Conservation (phyloP, 768 basidiomycete genomes). For the Auricularia cornea region DNA sequence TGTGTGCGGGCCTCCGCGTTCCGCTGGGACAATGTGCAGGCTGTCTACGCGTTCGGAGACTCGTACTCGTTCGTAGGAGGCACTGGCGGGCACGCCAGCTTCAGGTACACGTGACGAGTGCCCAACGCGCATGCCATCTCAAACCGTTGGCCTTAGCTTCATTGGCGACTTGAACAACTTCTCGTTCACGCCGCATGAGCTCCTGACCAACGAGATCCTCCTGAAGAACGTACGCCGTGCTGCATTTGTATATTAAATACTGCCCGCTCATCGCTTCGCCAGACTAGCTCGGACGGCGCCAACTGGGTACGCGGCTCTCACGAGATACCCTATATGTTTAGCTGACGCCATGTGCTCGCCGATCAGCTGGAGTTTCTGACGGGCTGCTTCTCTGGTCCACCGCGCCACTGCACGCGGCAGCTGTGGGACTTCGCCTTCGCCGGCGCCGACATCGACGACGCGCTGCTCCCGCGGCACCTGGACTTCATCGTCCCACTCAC, state of each 20-base stretch:
- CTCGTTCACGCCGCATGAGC: constrained; percentile 33
- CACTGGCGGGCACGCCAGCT: constrained; percentile 37
- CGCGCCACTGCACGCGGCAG: constrained; percentile 32
- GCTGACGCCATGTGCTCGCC: background rate
- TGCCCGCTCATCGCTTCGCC: background rate
- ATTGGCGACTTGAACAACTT: constrained; percentile 39
- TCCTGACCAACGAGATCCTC: constrained; percentile 37
- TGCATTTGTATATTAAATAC: too few relatives aligned
- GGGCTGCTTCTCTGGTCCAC: constrained; percentile 39
- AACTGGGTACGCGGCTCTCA: constrained; percentile 35
- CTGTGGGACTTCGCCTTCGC: constrained; percentile 53
- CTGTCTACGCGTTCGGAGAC: constrained; percentile 48
- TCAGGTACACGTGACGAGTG: constrained; percentile 28
- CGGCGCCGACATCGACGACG: too few relatives aligned
- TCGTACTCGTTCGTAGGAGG: constrained; percentile 51
- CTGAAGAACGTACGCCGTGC: constrained; percentile 32
- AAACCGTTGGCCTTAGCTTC: constrained; percentile 27
- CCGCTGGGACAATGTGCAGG: constrained; percentile 35
- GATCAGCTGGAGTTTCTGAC: constrained; percentile 49
- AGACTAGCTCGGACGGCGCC: constrained; percentile 49
- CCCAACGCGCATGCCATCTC: too few relatives aligned
- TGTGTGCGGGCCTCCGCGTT: too few relatives aligned
- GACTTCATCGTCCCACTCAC: constrained; percentile 40
- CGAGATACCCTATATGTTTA: background rate
- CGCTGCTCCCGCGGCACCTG: constrained; percentile 42